Evolutionary conservation across 306 rosid genomes (phyloP).

Genomic region (Sphenostylis stenocarpa): DNA sequence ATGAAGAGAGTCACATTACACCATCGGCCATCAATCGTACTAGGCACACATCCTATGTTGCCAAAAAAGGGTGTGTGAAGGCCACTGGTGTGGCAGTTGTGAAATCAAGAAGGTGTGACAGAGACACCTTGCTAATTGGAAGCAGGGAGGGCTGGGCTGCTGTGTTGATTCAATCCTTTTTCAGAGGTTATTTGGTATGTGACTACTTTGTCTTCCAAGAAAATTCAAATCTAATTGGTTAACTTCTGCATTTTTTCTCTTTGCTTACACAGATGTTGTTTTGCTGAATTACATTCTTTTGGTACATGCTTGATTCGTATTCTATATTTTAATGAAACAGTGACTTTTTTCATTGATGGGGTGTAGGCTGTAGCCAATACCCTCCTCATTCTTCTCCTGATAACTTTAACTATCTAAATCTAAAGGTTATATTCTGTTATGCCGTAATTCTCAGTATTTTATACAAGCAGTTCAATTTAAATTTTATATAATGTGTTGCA

Average conservation of each 20-base stretch:
- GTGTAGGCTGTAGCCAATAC: not conserved
- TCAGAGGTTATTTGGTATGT: slow-evolving; percentile 85
- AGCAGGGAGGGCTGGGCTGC: slow-evolving; percentile 63
- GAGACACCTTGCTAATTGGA: slow-evolving; percentile 43
- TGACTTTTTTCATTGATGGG: not conserved
- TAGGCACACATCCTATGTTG: slow-evolving; percentile 54
- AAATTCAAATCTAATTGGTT: not conserved
- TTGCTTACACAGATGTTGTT: not conserved
- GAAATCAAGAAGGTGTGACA: slow-evolving; percentile 59
- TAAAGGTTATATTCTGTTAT: not conserved
- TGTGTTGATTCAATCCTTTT: slow-evolving; percentile 67
- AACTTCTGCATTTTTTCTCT: not conserved
- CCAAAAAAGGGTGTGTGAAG: slow-evolving; percentile 53
- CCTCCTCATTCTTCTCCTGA: not conserved
- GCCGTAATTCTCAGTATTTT: not conserved
- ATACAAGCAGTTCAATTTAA: not conserved
- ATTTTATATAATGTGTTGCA: not conserved
- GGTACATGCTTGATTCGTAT: slow-evolving; percentile 31
- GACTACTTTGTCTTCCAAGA: not conserved
- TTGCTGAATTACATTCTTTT: slow-evolving; percentile 14
- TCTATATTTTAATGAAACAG: slow-evolving; percentile 44
- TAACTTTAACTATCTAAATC: not conserved
- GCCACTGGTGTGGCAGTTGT: slow-evolving; percentile 67
- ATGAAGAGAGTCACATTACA: slow-evolving; percentile 29
- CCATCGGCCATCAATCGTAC: slow-evolving; percentile 32